These are phyloP conservation scores for Neurospora sp. DNA, from an alignment of 495 filamentous ascomycete species.

Conservation along the genomic window DNA sequence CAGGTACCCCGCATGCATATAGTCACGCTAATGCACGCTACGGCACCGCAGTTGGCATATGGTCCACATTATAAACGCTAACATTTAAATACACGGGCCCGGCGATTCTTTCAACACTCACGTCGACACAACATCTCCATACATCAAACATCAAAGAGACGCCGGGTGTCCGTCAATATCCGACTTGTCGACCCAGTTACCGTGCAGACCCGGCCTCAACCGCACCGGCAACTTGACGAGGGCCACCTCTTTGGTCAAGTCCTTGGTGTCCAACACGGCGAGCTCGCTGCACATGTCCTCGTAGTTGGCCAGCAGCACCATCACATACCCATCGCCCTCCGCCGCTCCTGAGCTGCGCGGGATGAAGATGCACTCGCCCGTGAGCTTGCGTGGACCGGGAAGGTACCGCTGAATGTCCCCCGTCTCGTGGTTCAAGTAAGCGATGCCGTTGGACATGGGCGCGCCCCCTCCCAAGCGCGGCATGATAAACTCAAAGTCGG, in stretches of 20 bases:
- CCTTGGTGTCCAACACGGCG: conserved; percentile 5
- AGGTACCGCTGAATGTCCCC: conserved; percentile 24
- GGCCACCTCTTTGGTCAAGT: conserved; percentile 3
- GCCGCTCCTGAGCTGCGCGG: conserved; percentile 22
- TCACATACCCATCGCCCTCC: conserved; percentile 43
- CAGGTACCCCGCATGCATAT: not conserved
- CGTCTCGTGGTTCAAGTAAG: conserved; percentile 15
- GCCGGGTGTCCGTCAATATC: not conserved
- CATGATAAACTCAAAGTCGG: conserved; percentile 29
- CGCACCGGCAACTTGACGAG: conserved; percentile 2
- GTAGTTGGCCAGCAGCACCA: conserved; percentile 38
- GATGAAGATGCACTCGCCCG: conserved; percentile 45
- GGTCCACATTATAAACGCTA: not conserved
- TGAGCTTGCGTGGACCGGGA: conserved; percentile 30
- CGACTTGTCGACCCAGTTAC: conserved; percentile 7
- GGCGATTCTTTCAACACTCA: not conserved
- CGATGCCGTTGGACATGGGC: conserved; percentile 26
- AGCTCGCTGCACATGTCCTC: conserved; percentile 6
- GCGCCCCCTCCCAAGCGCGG: conserved; percentile 22
- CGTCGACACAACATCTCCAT: not conserved
- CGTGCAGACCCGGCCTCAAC: conserved; percentile 6
- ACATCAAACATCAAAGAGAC: not conserved
- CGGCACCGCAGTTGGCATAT: not conserved
- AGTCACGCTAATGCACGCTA: not conserved
- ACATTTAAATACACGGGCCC: not conserved